Conservation (phyloP, 805 yeast genomes). For the Pichia deserticola region DNA sequence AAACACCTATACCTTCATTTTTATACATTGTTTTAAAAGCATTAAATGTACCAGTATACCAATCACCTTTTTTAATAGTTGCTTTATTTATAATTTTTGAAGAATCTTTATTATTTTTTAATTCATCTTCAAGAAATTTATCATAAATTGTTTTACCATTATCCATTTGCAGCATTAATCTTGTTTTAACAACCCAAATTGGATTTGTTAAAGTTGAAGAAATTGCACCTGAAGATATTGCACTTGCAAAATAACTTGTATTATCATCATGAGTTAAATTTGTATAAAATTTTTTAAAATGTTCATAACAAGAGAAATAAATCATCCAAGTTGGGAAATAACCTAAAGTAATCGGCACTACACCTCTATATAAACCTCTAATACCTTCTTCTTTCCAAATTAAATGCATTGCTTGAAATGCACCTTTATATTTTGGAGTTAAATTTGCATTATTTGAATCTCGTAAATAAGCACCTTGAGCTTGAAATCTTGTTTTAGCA, state of each 20-base stretch:
- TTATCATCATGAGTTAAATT: constrained; percentile 21
- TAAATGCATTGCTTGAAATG: constrained; percentile 53
- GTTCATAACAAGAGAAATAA: constrained; percentile 84
- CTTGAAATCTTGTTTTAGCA: constrained; percentile 89
- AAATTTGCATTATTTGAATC: constrained; percentile 7
- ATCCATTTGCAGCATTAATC: constrained; percentile 80
- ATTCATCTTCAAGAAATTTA: constrained; percentile 17
- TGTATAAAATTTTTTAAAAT: constrained; percentile 44
- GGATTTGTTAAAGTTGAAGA: constrained; percentile 87
- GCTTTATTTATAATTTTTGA: not conserved
- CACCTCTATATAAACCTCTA: constrained; percentile 79
- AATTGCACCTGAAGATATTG: constrained; percentile 82
- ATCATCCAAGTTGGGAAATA: constrained; percentile 98
- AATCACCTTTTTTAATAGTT: constrained; percentile 15
- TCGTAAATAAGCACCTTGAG: constrained; percentile 56
- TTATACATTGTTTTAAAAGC: constrained; percentile 74
- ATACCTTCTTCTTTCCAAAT: constrained; percentile 75
- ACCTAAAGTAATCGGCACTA: constrained; percentile 87
- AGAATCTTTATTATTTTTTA: constrained; percentile 8
- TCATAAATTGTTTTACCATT: constrained; percentile 34
- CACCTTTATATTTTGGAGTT: constrained; percentile 44
- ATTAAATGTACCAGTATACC: constrained; percentile 72
- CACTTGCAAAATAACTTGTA: constrained; percentile 44
- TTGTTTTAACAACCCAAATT: constrained; percentile 94
- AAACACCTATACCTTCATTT: constrained; percentile 72